Evolutionary conservation across 1,139 yeast genomes (phyloP), one percentile per base, ranked within the genome.

Genomic region (Kodamaea derodonti): DNA sequence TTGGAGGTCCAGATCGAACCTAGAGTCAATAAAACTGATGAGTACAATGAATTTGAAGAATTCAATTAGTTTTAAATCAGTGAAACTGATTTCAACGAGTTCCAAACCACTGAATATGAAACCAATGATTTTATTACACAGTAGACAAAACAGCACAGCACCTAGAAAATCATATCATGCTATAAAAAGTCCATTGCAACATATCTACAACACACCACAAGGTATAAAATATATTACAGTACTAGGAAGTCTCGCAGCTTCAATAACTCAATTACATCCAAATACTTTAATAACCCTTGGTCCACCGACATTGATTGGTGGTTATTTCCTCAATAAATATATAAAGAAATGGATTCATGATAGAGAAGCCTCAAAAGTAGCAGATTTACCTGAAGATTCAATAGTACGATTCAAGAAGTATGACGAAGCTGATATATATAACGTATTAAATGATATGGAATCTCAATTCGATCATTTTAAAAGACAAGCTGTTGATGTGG

Each of bases 181-280:
- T 10, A 51, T 52, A 32, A 48, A 43, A 29, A 48, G 56, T 9
- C 63, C 62, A 0, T 16, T 58, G 1, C 41, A 46, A 9, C 37
- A 54, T 13, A 63, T 70, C 64, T 48, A 54, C 38, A 51, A 54
- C 13, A 51, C 65, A 4, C 65, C 71, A 0, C 24, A 47, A 3
- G 51, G 48, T 18, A 35, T 54, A 27, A 66, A 67, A 41, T 61
- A 58, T 43, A 60, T 62, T 27, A 47, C 56, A 2, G 49, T 50
- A 1, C 39, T 67, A 13, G 50, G 58, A 0, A 31, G 52, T 1
- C 43, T 58, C 1, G 66, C 69, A 0, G 38, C 49, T 10, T 45
- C 60, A 2, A 37, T 67, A n/a, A 60, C 61, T 9, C 65, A 66
- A 34, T 35, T 66, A 11, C 71, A 65, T 43, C 70, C 69, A 11